These are phyloP conservation scores for Dentipellis fragilis DNA, from an alignment of 768 basidiomycete genomes.

Conservation along the genomic window DNA sequence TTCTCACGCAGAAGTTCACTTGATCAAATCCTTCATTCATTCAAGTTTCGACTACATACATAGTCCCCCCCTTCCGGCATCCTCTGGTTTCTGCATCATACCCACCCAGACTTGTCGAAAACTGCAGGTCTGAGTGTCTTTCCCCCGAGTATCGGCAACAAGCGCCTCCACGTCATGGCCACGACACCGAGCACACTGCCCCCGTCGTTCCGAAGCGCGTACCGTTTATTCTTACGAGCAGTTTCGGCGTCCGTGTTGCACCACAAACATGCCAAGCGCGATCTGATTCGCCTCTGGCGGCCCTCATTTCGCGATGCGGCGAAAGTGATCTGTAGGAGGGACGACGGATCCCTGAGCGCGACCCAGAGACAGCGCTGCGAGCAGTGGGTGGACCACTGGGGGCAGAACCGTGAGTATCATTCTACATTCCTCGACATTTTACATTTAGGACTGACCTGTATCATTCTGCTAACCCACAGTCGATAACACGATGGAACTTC, in stretches of 20 bases:
- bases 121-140: too few species aligned
- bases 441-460: neutral
- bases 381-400: constrained; percentile 8
- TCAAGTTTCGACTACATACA: too few species aligned
- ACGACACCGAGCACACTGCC: constrained; percentile 1
- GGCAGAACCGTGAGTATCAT: constrained; percentile 5
- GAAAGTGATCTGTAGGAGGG: constrained; percentile 1
- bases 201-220: constrained; percentile 7
- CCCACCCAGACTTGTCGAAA: too few species aligned
- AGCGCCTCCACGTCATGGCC: neutral
- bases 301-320: constrained; percentile 11
- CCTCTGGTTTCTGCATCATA: too few species aligned
- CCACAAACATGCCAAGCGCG: constrained; percentile 5
- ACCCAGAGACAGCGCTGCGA: constrained; percentile 4
- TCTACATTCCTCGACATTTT: neutral
- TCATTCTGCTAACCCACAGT: constrained; percentile 28
- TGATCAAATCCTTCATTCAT: too few species aligned
- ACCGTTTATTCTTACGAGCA: constrained; percentile 10
- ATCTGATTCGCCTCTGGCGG: constrained; percentile 8
- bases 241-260: constrained; percentile 10
- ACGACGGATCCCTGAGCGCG: neutral
- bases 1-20: too few species aligned
- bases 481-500: constrained; percentile 53
- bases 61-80: too few species aligned
- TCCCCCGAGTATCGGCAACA: too few species aligned